Evolutionary conservation across 441 rosid genomes (phyloP).

Genomic region (Erysimum pusillum): DNA sequence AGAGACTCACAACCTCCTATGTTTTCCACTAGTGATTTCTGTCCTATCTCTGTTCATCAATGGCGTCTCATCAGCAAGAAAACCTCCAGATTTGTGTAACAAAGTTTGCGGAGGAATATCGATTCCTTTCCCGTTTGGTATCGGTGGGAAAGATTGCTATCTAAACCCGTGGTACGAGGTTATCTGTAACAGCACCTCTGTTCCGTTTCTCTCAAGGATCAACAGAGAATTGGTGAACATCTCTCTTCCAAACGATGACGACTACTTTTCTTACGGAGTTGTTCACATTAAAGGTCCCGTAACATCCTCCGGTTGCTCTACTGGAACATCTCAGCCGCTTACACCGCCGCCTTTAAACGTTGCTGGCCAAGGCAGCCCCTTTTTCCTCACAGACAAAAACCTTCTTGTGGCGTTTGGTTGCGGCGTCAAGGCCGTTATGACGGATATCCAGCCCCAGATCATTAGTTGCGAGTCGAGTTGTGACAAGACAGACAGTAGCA

Average conservation of each 20-base stretch:
- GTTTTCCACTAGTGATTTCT: neutral
- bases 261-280: neutral
- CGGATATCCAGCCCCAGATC: slow-evolving; percentile 31
- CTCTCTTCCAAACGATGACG: neutral
- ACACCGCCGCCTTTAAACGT: slow-evolving; percentile 21
- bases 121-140: slow-evolving; percentile 51
- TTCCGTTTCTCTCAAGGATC: slow-evolving; percentile 37
- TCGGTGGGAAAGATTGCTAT: slow-evolving; percentile 43
- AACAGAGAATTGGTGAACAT: slow-evolving; percentile 41
- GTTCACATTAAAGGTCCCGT: slow-evolving; percentile 43
- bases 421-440: slow-evolving; percentile 41
- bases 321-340: neutral
- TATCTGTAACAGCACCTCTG: slow-evolving; percentile 37
- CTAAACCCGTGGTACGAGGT: slow-evolving; percentile 45
- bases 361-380: slow-evolving; percentile 42
- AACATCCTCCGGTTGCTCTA: slow-evolving; percentile 42
- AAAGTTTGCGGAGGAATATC: slow-evolving; percentile 47
- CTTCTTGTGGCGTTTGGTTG: slow-evolving; percentile 47
- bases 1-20: slow-evolving; percentile 13
- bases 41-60: slow-evolving; percentile 29
- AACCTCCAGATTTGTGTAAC: slow-evolving; percentile 39
- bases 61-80: slow-evolving; percentile 39
- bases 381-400: slow-evolving; percentile 38
- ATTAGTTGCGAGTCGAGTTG: slow-evolving; percentile 43
- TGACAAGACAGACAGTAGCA: slow-evolving; percentile 15